A percentile compares a stretch with the other conserved stretches of the same genome.
phyloP scores from a whole-genome alignment of 331 rosid genomes.

The Quercus lobata region DNA sequence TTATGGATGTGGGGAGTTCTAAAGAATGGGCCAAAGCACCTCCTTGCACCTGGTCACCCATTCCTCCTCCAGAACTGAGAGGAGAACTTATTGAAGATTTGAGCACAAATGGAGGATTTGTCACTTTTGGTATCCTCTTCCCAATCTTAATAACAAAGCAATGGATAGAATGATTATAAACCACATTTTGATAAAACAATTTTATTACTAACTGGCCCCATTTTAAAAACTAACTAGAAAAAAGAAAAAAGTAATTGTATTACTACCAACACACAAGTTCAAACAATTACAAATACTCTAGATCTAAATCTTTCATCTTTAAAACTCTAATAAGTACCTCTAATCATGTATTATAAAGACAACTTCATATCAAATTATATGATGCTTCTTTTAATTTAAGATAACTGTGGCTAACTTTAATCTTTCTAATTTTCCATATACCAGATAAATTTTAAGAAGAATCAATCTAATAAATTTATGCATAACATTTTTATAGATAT shows the following conservation, averaged over 20 bases:
- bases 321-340: neutral
- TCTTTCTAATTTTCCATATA: neutral
- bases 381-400: neutral
- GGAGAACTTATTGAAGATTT: slow-evolving; percentile 85
- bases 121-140: slow-evolving; percentile 63
- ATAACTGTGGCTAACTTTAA: neutral
- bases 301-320: neutral
- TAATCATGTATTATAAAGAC: neutral
- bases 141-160: slow-evolving; percentile 3
- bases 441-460: neutral
- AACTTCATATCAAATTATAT: neutral
- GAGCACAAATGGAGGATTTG: slow-evolving; percentile 91
- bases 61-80: slow-evolving; percentile 89
- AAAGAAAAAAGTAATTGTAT: neutral
- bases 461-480: slow-evolving; percentile 2
- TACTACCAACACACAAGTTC: slow-evolving; percentile 2
- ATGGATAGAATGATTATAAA: neutral
- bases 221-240: neutral
- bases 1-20: slow-evolving; percentile 75
- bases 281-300: neutral
- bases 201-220: neutral
- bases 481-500: slow-evolving; percentile 46
- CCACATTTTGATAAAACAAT: neutral
- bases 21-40: slow-evolving; percentile 84
- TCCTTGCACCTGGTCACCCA: slow-evolving; percentile 84